Conservation (phyloP, 495 filamentous ascomycete species). For the Lepidopterella palustris region DNA sequence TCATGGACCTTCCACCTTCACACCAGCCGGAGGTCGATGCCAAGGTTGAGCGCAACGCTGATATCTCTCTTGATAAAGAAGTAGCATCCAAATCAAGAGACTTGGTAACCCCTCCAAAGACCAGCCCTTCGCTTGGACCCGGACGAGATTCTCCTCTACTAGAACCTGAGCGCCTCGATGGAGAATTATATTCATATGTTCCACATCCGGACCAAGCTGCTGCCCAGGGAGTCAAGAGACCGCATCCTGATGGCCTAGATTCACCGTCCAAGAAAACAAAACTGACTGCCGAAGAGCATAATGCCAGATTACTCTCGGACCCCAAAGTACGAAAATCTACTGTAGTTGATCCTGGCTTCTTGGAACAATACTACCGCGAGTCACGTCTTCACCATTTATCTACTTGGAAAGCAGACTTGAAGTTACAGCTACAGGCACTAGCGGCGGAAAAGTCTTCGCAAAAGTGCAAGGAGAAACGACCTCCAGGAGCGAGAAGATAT, state of each 20-base stretch:
- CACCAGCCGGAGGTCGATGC: constrained; percentile 16
- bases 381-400: constrained; percentile 92
- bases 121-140: constrained; percentile 13
- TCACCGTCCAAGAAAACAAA: not conserved
- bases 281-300: constrained; percentile 81
- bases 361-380: constrained; percentile 89
- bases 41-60: not conserved
- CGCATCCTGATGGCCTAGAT: not conserved
- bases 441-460: constrained; percentile 60
- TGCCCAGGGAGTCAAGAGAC: not conserved
- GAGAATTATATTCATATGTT: not conserved
- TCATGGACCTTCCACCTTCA: constrained; percentile 22
- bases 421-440: constrained; percentile 73
- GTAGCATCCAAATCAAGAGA: not conserved
- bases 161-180: not conserved
- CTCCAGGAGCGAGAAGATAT: constrained; percentile 64
- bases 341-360: constrained; percentile 81
- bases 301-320: constrained; percentile 70
- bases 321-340: constrained; percentile 78
- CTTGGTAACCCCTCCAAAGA: constrained; percentile 23
- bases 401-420: constrained; percentile 90
- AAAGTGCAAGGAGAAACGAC: constrained; percentile 41
- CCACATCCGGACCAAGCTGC: not conserved
- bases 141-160: not conserved
- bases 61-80: not conserved